These are phyloP conservation scores for Pichia kluyveri DNA, from an alignment of 805 yeast species.

Conservation along the genomic window DNA sequence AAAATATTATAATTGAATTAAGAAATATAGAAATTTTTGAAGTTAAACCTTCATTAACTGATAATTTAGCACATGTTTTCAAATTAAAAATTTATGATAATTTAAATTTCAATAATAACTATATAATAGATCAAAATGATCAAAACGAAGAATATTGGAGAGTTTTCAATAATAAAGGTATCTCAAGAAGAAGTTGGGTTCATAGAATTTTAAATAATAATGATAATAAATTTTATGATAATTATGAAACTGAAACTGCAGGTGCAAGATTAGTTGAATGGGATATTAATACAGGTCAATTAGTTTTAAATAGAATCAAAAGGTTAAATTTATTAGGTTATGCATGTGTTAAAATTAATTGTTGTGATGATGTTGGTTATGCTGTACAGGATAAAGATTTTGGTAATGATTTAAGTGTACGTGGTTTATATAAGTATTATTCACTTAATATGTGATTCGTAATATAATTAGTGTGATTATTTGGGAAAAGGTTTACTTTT, in stretches of 20 bases:
- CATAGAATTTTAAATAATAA: constrained; percentile 5
- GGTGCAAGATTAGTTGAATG: constrained; percentile 32
- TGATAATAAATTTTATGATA: constrained; percentile 11
- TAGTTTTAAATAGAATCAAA: constrained; percentile 36
- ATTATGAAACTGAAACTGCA: constrained; percentile 27
- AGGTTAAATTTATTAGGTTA: constrained; percentile 43
- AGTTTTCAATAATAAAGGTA: constrained; percentile 38
- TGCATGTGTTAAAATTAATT: constrained; percentile 45
- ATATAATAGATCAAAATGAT: neutral
- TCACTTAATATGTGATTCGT: constrained; percentile 37
- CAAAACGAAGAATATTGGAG: constrained; percentile 31
- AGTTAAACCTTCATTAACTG: constrained; percentile 48
- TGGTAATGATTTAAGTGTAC: constrained; percentile 40
- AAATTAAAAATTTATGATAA: constrained; percentile 13
- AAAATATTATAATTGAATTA: neutral
- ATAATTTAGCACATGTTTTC: constrained; percentile 12
- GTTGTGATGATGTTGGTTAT: constrained; percentile 43
- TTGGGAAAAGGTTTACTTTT: neutral
- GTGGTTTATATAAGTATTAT: constrained; percentile 53
- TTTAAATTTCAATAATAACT: constrained; percentile 7
- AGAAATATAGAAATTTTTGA: constrained; percentile 42
- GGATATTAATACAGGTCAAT: constrained; percentile 57
- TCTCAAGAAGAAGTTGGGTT: constrained; percentile 79
- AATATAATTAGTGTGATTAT: no score
- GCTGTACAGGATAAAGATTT: constrained; percentile 33